Evolutionary conservation across 352 stramenopile species (phyloP).

Genomic region (Blastocystis sp.): DNA sequence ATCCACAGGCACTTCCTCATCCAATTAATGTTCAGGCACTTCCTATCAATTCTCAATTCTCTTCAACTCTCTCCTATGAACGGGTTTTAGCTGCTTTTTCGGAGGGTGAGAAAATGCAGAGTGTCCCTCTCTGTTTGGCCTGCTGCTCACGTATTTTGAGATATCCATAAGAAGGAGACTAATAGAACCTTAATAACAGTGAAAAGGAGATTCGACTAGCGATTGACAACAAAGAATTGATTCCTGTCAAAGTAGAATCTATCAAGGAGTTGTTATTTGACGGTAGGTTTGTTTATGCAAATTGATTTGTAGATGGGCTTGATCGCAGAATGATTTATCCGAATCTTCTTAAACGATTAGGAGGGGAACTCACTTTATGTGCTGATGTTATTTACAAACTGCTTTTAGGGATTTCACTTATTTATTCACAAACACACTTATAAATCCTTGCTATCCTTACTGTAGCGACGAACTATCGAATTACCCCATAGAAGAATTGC

Average conservation of each 20-base stretch:
- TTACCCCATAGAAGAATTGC: conserved; percentile 29
- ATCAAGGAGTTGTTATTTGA: conserved; percentile 34
- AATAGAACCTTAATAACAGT: background rate
- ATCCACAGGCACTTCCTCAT: background rate
- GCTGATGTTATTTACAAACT: conserved; percentile 5
- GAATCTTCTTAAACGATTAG: conserved; percentile 31
- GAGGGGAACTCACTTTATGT: conserved; percentile 21
- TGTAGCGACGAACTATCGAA: background rate
- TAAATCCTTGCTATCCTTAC: background rate
- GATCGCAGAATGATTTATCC: conserved; percentile 15
- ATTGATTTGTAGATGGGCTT: background rate
- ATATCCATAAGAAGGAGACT: background rate
- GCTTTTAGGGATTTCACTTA: background rate
- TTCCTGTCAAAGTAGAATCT: background rate
- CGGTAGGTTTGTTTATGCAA: background rate
- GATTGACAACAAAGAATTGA: background rate
- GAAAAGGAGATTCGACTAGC: background rate
- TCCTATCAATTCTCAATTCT: background rate
- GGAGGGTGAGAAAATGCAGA: background rate
- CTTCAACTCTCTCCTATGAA: background rate
- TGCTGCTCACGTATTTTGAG: background rate
- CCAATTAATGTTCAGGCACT: background rate
- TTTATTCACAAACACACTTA: conserved; percentile 38
- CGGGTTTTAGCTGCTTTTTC: background rate
- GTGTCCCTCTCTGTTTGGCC: conserved; percentile 1